These are phyloP conservation scores for Camellia sinensis DNA, from an alignment of 148 eudicot genomes.

Conservation along the genomic window DNA sequence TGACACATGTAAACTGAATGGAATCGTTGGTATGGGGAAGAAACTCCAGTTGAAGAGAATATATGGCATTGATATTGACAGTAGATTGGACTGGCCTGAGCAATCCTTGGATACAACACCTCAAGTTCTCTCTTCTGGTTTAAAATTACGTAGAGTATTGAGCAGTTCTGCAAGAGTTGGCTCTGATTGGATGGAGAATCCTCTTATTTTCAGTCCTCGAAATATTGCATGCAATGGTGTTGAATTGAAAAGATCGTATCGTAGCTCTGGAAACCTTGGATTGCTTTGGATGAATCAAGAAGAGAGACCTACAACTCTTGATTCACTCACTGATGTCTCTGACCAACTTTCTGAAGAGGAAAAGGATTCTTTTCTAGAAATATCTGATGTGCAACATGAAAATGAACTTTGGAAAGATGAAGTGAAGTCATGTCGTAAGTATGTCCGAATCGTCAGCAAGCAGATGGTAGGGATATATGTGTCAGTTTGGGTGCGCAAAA, in stretches of 20 bases:
- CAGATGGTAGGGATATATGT: constrained; percentile 96
- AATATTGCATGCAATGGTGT: constrained; percentile 10
- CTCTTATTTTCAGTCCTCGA: constrained; percentile 32
- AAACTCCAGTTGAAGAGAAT: constrained; percentile 44
- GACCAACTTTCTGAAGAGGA: constrained; percentile 52
- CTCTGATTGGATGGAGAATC: constrained; percentile 40
- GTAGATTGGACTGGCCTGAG: constrained; percentile 68
- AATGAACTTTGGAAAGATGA: constrained; percentile 14
- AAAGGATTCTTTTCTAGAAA: constrained; percentile 37
- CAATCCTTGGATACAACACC: constrained; percentile 39
- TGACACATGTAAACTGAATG: constrained; percentile 22
- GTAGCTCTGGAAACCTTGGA: constrained; percentile 55
- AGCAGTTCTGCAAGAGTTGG: constrained; percentile 58
- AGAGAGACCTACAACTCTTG: constrained; percentile 36
- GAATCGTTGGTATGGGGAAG: constrained; percentile 23
- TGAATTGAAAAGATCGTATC: constrained; percentile 50
- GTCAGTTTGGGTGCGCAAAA: constrained; percentile 81
- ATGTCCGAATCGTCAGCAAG: constrained; percentile 82
- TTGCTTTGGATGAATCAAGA: constrained; percentile 31
- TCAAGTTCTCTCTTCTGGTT: constrained; percentile 37
- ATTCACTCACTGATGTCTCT: constrained; percentile 43
- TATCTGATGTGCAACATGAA: constrained; percentile 22
- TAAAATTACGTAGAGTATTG: constrained; percentile 52
- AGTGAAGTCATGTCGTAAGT: constrained; percentile 34
- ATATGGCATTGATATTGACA: constrained; percentile 48